Base-by-base conservation (phyloP, 179 eudicot species). In the Sideroxylon spinosum region DNA sequence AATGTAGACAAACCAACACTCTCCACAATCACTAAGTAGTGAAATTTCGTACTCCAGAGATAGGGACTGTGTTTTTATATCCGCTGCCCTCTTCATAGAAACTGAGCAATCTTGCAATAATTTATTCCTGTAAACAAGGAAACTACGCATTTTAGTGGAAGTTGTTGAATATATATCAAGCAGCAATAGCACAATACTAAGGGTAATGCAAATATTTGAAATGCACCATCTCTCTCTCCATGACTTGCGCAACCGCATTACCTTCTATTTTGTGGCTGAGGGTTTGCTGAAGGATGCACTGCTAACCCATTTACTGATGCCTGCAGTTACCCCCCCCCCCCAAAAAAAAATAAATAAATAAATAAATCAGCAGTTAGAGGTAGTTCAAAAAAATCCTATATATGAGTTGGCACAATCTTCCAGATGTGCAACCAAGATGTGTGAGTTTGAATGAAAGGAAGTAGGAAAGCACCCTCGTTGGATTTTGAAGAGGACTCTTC, bases 261-360 rank as follows among this genome's bases (percentile, higher is more conserved):
- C 95, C 89, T 87, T 82, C 66, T 82, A 46, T 75, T 79, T 84
- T 83, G 85, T 79, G 85, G 76, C 62, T 81, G 89, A 79, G 84
- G 86, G 67, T 81, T 79, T 64, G 80, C 82, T 56, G 78, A 79
- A 26, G 71, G 79, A 74, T 78, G 80, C 76, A 79, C 80, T 73
- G 77, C 64, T 62, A 78, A 71, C 68, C 81, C 84, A 60, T 37
- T 82, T 22, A 71, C 86, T 53, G 89, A 84, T 65, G 84, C 87
- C 97, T 90, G 87, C 85, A 78, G 14, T 44, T 71, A 52, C 56
- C 12, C 52, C 9, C 52, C 6, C 6, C 50, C 68, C 59, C 80
- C 44, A 85, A 6, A 23, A 17, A 52, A 7, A 50, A 13, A 53
- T 9, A 9, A n/a, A 29, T 7, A 57, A 64, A 23, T 48, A 50